These are phyloP conservation scores for Arthroderma sp. DNA, from an alignment of 2,329 filamentous ascomycete genomes.

Conservation along the genomic window DNA sequence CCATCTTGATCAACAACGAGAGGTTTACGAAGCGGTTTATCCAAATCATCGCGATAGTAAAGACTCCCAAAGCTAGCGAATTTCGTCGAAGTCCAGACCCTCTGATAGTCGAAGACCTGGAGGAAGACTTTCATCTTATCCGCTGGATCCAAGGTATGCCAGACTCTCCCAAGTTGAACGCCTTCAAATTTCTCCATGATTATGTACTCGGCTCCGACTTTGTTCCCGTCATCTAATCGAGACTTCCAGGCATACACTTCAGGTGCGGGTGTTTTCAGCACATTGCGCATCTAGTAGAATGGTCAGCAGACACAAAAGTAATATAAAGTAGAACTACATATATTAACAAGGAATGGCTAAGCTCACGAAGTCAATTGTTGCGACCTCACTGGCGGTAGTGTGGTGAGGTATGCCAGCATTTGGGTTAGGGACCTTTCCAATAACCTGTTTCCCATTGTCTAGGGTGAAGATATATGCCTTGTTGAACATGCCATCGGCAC, in stretches of 20 bases:
- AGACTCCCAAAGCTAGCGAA: constrained; percentile 21
- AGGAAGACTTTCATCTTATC: constrained; percentile 19
- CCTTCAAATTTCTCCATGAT: constrained; percentile 24
- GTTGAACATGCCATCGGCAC: constrained; percentile 12
- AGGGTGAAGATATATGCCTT: constrained; percentile 18
- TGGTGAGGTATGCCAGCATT: constrained; percentile 9
- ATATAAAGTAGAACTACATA: neutral
- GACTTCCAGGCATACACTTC: constrained; percentile 10
- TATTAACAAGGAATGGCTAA: neutral
- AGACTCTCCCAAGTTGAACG: constrained; percentile 20
- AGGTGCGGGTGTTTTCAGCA: constrained; percentile 6
- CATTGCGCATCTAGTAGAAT: constrained; percentile 1
- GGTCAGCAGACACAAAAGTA: neutral
- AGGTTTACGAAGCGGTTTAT: constrained; percentile 7
- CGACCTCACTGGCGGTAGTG: constrained; percentile 27
- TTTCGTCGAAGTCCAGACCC: constrained; percentile 21
- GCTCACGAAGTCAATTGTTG: constrained; percentile 25
- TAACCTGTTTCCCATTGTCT: constrained; percentile 9
- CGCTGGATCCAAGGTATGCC: constrained; percentile 20
- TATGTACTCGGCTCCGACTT: constrained; percentile 16
- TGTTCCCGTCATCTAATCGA: constrained; percentile 13
- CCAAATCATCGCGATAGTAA: constrained; percentile 16
- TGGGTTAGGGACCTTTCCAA: constrained; percentile 11
- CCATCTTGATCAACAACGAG: neutral
- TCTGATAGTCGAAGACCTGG: constrained; percentile 22